Evolutionary conservation across 140 eudicot genomes (phyloP), one percentile per base, ranked within the genome.

Genomic region (Stevia rebaudiana): DNA sequence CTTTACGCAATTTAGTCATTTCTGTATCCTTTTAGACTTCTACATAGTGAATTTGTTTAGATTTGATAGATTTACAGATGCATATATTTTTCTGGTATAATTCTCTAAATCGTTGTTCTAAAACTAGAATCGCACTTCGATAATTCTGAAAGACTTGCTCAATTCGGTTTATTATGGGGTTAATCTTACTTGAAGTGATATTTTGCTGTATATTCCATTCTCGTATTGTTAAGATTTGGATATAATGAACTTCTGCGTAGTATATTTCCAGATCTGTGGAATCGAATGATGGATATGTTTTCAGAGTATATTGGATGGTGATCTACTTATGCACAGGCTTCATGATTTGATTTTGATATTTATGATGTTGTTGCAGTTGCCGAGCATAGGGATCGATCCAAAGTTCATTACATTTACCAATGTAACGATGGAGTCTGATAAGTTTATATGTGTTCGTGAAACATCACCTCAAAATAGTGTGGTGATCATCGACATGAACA

Each of bases 381-480:
- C 92, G 22, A 92, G 96, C 66, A 73, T 92, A 67, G 98, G 98
- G 79, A 85, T 92, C 83, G 88, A 83, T 63, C 89, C 80, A 16
- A 96, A 92, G 81, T 92, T 92, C 79, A 92, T 92, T 69, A 92
- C 96, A 13, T 92, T 92, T 33, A 92, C 96, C n/a, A 85, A 92
- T 79, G 98, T 92, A 18, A 92, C 98, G 1, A 92, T 92, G 98
- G 98, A 92, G 79, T 92, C 98, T 0, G 98, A 92, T 71, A 92
- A 87, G 86, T 91, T 78, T 71, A 87, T 90, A 61, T 90, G 97
- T 66, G 97, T 90, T 40, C 86, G 97, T n/a, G 97, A 90, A 84
- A 90, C 97, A 2, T 68, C 97, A 21, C 97, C 97, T 30, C 97
- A 90, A 63, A 90, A 90, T 67, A 87, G 95, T 62, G 94, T 90